Evolutionary conservation across 257 asterid species (phyloP).

Genomic region (Fraxinus cuspidata): DNA sequence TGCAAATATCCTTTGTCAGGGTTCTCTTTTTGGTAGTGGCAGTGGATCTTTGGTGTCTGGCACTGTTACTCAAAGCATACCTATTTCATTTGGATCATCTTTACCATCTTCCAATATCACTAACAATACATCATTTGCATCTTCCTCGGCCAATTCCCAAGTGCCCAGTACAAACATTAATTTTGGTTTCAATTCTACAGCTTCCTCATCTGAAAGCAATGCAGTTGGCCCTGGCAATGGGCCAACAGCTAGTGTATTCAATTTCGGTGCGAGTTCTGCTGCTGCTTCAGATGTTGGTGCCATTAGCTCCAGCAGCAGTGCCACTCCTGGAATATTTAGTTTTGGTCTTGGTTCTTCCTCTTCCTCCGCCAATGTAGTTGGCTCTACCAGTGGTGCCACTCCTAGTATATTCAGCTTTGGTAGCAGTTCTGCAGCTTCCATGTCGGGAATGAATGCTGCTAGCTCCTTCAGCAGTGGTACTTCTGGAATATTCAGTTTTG

Average conservation of each 20-base stretch:
- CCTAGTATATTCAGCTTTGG: conserved; percentile 34
- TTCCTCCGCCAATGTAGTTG: conserved; percentile 28
- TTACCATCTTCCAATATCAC: conserved; percentile 33
- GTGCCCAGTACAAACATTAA: conserved; percentile 13
- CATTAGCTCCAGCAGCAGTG: conserved; percentile 36
- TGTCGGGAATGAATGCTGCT: conserved; percentile 24
- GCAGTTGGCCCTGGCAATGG: conserved; percentile 33
- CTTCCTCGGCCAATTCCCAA: conserved; percentile 34
- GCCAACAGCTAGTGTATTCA: conserved; percentile 35
- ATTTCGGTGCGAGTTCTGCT: conserved; percentile 39
- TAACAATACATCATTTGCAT: conserved; percentile 32
- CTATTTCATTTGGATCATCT: conserved; percentile 32
- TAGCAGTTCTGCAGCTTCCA: conserved; percentile 29
- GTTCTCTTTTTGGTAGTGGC: conserved; percentile 39
- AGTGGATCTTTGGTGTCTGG: conserved; percentile 34
- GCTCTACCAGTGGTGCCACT: conserved; percentile 28
- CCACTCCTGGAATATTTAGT: conserved; percentile 39
- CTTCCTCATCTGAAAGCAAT: conserved; percentile 42
- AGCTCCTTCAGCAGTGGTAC: conserved; percentile 30
- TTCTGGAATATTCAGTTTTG: conserved; percentile 33
- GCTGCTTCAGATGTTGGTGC: conserved; percentile 28
- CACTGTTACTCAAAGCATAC: conserved; percentile 31
- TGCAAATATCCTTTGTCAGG: conserved; percentile 33
- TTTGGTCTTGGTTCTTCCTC: conserved; percentile 42
- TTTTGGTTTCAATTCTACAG: conserved; percentile 41